These are phyloP conservation scores for Chlamydomonas reinhardtii DNA, from an alignment of 163 green algal species.

Conservation along the genomic window DNA sequence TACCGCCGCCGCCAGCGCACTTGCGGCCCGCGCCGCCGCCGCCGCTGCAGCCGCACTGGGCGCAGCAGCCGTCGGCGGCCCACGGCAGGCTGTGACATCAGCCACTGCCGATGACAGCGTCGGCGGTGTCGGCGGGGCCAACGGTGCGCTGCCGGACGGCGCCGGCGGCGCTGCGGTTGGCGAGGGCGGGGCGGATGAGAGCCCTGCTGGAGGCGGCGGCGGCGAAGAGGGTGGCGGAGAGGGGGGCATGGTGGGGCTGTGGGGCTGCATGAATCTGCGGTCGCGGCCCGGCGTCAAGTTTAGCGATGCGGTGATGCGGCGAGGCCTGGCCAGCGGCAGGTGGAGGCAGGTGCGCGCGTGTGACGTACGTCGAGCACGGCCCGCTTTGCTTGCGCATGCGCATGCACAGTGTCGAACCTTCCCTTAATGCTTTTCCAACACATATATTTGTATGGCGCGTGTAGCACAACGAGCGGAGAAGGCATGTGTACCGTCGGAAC, in stretches of 20 bases:
- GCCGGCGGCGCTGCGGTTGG: not conserved
- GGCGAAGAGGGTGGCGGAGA: not conserved
- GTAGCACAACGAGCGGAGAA: too few species aligned
- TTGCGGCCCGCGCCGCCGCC: not conserved
- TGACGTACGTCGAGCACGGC: too few species aligned
- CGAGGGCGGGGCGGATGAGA: not conserved
- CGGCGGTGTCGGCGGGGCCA: too few species aligned
- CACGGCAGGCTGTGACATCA: not conserved
- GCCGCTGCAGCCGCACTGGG: not conserved
- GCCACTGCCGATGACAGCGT: too few species aligned
- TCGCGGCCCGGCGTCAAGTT: not conserved
- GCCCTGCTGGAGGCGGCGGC: too few species aligned
- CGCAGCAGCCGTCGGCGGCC: not conserved
- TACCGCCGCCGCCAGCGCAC: not conserved
- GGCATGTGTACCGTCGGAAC: too few species aligned
- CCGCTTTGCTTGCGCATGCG: too few species aligned
- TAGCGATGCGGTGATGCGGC: constrained; percentile 9
- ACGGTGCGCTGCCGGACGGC: not conserved
- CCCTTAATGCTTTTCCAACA: too few species aligned
- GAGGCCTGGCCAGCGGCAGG: not conserved
- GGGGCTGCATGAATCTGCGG: constrained; percentile 27
- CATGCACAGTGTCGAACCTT: too few species aligned
- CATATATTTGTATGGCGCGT: too few species aligned
- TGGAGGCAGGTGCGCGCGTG: constrained; percentile 26
- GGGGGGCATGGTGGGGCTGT: not conserved